A percentile compares a stretch with the other conserved stretches of the same genome.
Conservation (phyloP, 1,284 basidiomycete species). For the Cryptococcus maquisensis region DNA sequence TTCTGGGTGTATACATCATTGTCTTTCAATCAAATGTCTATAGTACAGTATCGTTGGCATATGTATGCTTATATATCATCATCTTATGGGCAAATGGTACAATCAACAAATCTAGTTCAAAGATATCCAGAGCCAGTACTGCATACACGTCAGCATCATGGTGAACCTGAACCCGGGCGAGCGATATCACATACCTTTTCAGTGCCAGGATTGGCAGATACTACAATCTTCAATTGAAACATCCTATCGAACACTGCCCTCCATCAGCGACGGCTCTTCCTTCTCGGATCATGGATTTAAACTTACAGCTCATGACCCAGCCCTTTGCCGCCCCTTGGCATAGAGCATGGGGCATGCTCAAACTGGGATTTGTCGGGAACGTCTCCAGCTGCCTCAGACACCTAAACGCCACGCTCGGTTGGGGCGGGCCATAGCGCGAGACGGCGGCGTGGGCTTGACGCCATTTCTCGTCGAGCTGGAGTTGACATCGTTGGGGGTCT, state of each 20-base stretch:
- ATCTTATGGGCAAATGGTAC: background rate
- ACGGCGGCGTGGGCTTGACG: conserved; percentile 77
- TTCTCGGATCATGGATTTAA: background rate
- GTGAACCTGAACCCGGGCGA: background rate
- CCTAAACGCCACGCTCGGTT: conserved; percentile 28
- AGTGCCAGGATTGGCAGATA: conserved; percentile 34
- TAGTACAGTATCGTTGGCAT: background rate
- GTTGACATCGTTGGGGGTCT: conserved; percentile 71
- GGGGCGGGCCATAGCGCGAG: conserved; percentile 69
- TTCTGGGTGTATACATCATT: background rate
- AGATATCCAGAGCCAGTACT: conserved; percentile 23
- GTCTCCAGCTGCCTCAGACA: conserved; percentile 32
- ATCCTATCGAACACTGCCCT: conserved; percentile 78
- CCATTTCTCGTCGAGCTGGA: conserved; percentile 92
- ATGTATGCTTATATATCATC: background rate
- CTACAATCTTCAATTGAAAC: conserved; percentile 55
- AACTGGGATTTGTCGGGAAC: conserved; percentile 78
- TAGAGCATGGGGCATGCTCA: conserved; percentile 81
- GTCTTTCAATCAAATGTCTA: background rate
- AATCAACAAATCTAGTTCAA: conserved; percentile 4
- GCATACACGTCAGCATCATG: background rate
- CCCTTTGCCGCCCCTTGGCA: conserved; percentile 82
- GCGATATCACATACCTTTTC: conserved; percentile 31
- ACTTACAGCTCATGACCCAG: conserved; percentile 73
- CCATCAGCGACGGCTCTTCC: background rate